Conservation (phyloP, 768 basidiomycete genomes). For the Termitomyces sp. region DNA sequence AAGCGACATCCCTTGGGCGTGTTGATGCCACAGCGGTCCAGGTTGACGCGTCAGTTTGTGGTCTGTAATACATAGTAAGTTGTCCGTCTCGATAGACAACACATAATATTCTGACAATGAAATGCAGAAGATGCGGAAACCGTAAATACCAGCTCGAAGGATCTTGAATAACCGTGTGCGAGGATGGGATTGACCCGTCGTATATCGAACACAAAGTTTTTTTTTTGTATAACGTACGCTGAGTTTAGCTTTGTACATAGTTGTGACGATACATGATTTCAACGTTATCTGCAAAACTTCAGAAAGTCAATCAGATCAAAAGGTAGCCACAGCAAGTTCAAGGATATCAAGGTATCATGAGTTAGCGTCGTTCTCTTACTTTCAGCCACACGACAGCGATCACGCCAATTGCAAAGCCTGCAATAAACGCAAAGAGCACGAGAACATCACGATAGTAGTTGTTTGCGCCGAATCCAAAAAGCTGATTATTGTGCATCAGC, state of each 20-base stretch:
- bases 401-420: conserved; percentile 69
- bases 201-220: not conserved
- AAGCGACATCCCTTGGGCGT: conserved; percentile 23
- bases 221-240: too few relatives aligned
- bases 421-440: conserved; percentile 81
- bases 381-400: conserved; percentile 73
- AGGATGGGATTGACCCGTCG: not conserved
- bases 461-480: conserved; percentile 81
- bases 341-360: not conserved
- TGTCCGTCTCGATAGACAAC: not conserved
- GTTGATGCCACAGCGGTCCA: conserved; percentile 15
- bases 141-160: not conserved
- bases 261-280: not conserved
- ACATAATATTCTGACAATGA: not conserved
- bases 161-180: too few relatives aligned
- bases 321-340: not conserved
- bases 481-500: conserved; percentile 27
- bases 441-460: conserved; percentile 91
- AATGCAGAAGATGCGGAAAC: not conserved
- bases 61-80: conserved; percentile 10
- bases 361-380: conserved; percentile 69
- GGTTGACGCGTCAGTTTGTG: conserved; percentile 21
- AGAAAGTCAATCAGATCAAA: not conserved
- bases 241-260: not conserved
- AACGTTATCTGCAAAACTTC: not conserved